Conservation (phyloP, 305 asterid genomes). For the Fraxinus ornus region DNA sequence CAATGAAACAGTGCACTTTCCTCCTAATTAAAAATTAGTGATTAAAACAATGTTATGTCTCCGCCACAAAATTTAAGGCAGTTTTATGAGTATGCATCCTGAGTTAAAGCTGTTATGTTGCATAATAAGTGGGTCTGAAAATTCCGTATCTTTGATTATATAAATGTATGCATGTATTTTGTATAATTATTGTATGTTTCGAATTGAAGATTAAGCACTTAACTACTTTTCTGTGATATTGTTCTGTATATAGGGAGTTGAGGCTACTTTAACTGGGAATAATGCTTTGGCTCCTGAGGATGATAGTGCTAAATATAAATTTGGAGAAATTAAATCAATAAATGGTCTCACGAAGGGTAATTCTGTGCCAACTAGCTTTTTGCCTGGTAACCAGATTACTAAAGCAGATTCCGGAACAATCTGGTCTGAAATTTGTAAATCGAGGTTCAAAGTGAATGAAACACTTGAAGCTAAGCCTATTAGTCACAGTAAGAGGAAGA, state of each 20-base stretch:
- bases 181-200: not conserved
- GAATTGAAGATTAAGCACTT: slow-evolving; percentile 12
- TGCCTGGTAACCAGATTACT: slow-evolving; percentile 29
- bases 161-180: not conserved
- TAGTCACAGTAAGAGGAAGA: slow-evolving; percentile 58
- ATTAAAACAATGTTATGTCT: not conserved
- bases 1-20: slow-evolving; percentile 11
- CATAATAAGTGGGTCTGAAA: not conserved
- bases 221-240: slow-evolving; percentile 9
- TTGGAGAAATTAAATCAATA: slow-evolving; percentile 29
- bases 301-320: slow-evolving; percentile 36
- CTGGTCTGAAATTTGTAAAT: slow-evolving; percentile 34
- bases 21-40: not conserved
- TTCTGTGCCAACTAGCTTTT: slow-evolving; percentile 28
- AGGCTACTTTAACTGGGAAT: slow-evolving; percentile 32
- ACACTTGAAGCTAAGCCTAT: slow-evolving; percentile 43
- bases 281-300: slow-evolving; percentile 41
- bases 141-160: not conserved
- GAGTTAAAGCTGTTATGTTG: not conserved
- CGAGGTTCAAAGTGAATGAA: slow-evolving; percentile 42
- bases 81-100: not conserved
- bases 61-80: not conserved
- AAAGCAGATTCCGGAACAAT: slow-evolving; percentile 32
- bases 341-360: slow-evolving; percentile 41
- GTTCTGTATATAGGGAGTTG: slow-evolving; percentile 60